Percentiles rank a stretch among this genome's conserved stretches.
Evolutionary conservation across 345 rosid species (phyloP).

Genomic region (Orychophragmus violaceus): DNA sequence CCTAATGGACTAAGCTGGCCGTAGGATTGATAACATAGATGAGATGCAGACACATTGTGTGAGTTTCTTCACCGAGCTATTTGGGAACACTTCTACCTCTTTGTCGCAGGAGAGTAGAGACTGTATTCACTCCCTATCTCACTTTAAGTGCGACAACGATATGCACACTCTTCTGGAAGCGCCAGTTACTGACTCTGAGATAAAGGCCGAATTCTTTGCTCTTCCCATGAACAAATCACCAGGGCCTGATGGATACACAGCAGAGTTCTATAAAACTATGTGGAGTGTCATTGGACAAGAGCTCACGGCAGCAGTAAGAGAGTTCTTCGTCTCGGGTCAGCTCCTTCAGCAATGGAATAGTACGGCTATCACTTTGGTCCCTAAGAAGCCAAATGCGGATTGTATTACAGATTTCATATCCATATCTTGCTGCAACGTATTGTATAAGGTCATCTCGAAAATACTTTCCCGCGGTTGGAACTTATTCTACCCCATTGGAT

Average conservation of each 20-base stretch:
- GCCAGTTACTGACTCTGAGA: background rate
- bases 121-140: too few species aligned
- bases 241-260: background rate
- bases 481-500: background rate
- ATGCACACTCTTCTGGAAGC: background rate
- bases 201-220: background rate
- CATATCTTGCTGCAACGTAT: background rate
- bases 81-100: background rate
- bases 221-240: background rate
- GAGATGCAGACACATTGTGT: too few species aligned
- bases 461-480: background rate
- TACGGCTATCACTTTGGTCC: background rate
- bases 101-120: too few species aligned
- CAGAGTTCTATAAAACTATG: background rate
- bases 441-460: background rate
- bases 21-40: too few species aligned
- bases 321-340: background rate
- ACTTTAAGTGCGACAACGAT: background rate
- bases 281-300: background rate
- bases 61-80: too few species aligned
- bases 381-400: background rate
- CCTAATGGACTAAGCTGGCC: background rate
- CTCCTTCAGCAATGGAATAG: background rate
- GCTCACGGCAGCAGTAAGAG: background rate
- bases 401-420: background rate